Evolutionary conservation across 352 stramenopile species (phyloP), one percentile per base, ranked within the genome.

Genomic region (Phytophthora meadii): DNA sequence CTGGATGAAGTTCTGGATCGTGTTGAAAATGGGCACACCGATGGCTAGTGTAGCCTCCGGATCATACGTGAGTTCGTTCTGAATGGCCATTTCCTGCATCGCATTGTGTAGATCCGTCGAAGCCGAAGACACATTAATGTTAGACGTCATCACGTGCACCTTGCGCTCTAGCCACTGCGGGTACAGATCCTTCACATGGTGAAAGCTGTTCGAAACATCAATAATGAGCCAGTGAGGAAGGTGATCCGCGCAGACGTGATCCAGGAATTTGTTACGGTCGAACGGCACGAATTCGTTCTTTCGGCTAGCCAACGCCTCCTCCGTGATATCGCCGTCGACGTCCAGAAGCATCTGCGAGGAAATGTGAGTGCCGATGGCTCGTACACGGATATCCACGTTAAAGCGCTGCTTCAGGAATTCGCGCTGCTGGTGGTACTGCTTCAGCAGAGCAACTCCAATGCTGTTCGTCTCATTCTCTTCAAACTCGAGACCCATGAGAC

Each of bases 121-220:
- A 24, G 88, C 84, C 3, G 85, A 88, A 11, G 95, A 80, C 32
- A 93, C 93, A 57, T 96, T 93, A 59, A 97, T 86, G 62, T 98
- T 98, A 17, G 90, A 87, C 11, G 90, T 98, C 50, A 98, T 92
- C 32, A 99, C 74, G 72, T 98, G 89, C 64, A 98, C 84, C 53
- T 96, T 95, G 51, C 80, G 77, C 14, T 64, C 80, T 4, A 99
- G 70, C 96, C 96, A 99, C 32, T 81, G 70, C 19, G 88, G 84
- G 72, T 99, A 97, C 48, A 95, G 75, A 24, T 78, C 70, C 19
- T 88, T 82, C n/a, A 95, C 85, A 61, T 91, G 79, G n/a, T 82
- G 61, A 2, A 77, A 76, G 46, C 93, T 92, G 65, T 96, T 93
- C 4, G 94, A 98, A 36, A 97, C 95, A 65, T 99, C 97, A 52